Conservation (phyloP, 495 filamentous ascomycete species). For the Cryomyces antarcticus region DNA sequence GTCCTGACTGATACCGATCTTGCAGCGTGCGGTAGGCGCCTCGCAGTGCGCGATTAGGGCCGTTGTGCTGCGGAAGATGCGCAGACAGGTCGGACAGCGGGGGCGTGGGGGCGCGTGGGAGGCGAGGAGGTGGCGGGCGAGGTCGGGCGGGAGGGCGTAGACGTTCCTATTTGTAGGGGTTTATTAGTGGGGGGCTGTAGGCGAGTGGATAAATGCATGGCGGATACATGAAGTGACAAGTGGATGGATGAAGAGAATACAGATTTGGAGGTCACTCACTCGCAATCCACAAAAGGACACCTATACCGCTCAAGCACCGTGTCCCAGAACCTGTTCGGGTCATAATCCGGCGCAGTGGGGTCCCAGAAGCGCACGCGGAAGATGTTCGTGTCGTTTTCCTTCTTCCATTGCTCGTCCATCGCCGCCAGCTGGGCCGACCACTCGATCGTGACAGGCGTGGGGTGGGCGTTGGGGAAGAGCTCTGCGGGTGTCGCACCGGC, state of each 20-base stretch:
- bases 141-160: slow-evolving; percentile 2
- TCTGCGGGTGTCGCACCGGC: background rate
- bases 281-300: slow-evolving; percentile 17
- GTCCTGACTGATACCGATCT: slow-evolving; percentile 15
- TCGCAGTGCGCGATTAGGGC: slow-evolving; percentile 32
- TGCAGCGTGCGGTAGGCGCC: slow-evolving; percentile 21
- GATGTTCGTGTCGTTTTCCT: slow-evolving; percentile 6
- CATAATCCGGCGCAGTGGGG: slow-evolving; percentile 9
- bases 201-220: too few species aligned
- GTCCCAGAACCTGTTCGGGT: slow-evolving; percentile 14
- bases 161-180: background rate
- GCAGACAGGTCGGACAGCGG: slow-evolving; percentile 23
- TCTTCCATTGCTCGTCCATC: too few species aligned
- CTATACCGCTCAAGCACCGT: slow-evolving; percentile 7
- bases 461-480: slow-evolving; percentile 11
- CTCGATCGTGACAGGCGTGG: slow-evolving; percentile 3
- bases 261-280: slow-evolving; percentile 6
- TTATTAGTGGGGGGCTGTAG: too few species aligned
- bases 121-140: slow-evolving; percentile 13
- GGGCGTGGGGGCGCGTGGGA: slow-evolving; percentile 7
- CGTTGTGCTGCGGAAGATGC: slow-evolving; percentile 22
- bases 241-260: background rate
- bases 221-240: background rate
- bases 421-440: background rate
- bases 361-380: slow-evolving; percentile 17